A percentile compares a stretch with the other conserved stretches of the same genome.
phyloP scores from a whole-genome alignment of 495 filamentous ascomycete genomes.

The Trichoderma parareesei region DNA sequence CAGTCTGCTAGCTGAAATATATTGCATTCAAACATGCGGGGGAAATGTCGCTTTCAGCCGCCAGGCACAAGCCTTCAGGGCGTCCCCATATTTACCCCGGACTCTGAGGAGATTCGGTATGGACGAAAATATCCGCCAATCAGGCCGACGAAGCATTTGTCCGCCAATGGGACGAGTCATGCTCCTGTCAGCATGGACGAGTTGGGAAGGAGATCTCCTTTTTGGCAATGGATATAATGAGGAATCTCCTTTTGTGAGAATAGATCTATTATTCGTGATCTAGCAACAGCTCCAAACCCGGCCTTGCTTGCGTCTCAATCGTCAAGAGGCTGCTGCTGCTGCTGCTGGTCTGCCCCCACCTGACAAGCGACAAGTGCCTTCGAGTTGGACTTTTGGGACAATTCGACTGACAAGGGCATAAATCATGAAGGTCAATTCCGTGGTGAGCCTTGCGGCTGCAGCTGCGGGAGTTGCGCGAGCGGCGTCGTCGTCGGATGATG shows the following conservation, averaged over 20 bases:
- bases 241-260: background rate
- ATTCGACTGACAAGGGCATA: background rate
- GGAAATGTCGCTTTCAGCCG: background rate
- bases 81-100: background rate
- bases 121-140: background rate
- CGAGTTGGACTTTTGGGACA: background rate
- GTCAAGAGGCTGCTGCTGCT: background rate
- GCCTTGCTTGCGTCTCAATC: background rate
- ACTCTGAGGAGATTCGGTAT: background rate
- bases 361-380: background rate
- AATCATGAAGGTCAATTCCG: background rate
- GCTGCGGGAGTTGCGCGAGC: background rate
- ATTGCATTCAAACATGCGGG: background rate
- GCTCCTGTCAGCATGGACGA: background rate
- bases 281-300: background rate
- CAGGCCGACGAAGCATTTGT: background rate
- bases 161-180: background rate
- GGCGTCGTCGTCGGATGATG: background rate
- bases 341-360: background rate
- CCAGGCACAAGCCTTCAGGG: background rate
- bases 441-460: background rate
- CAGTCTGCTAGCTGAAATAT: background rate
- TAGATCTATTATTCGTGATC: background rate
- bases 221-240: background rate
- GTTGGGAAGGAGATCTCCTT: background rate